Base-by-base conservation (phyloP, 2,329 filamentous ascomycete species). In the Onygenales sp. region DNA sequence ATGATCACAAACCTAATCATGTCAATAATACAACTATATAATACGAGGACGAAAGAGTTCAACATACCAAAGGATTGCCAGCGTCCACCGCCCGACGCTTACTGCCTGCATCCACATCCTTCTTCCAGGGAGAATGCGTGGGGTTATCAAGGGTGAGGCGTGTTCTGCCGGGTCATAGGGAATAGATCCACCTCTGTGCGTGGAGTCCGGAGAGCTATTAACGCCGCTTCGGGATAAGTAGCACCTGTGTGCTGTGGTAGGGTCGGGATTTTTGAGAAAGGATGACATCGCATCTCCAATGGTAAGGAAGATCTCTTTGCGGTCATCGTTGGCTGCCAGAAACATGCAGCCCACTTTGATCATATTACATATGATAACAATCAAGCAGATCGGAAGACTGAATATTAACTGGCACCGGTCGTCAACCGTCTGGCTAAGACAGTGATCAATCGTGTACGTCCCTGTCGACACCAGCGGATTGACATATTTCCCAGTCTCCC, bases 231-330 rank as follows among this genome's bases (percentile, higher is more conserved):
- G 59, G 0, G 57, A 61, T 1, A 61, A 49, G 8, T 67, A 51
- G 56, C 63, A 59, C 55, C 58, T 46, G 44, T 57, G 54, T 31
- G 58, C 50, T 0, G 66, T 69, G 2, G 58, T 63, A 0, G 52
- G 52, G 56, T 72, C 70, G 0, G 63, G 63, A 2, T 57, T 36
- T 27, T 58, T 57, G 2, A 72, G 55, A 44, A 72, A 73, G 0
- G 68, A 70, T 6, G 64, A 60, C 8, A 72, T 63, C 0, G 65
- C 67, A 55, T 72, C 69, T 2, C 69, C 69, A 3, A 66, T 58
- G 0, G 68, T 71, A 31, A 67, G 57, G 2, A 71, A 55, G 8
- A 66, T 61, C 9, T 50, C 21, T 5, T 57, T 42, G 33, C 43
- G 36, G 33, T 33, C 44, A 9, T 13, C 42, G 27, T 39, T 38